Conservation (phyloP, 2,329 filamentous ascomycete genomes). For the Aspergillus sp. region DNA sequence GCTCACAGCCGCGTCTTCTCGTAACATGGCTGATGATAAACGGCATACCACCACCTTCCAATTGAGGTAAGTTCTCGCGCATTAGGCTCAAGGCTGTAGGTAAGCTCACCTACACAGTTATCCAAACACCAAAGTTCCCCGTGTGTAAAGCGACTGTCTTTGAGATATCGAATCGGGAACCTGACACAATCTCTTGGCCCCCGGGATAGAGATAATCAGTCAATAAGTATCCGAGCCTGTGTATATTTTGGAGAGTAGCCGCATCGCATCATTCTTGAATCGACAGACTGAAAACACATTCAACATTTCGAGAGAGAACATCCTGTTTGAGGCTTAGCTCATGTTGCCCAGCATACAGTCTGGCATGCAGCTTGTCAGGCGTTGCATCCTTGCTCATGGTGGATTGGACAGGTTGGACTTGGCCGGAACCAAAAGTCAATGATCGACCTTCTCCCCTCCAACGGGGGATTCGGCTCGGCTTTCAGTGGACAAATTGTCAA, state of each 20-base stretch:
- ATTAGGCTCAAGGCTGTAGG: not conserved
- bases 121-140: not conserved
- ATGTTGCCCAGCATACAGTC: not conserved
- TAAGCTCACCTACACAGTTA: not conserved
- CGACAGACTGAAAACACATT: not conserved
- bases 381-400: conserved; percentile 2
- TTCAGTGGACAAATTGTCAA: conserved; percentile 11
- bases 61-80: not conserved
- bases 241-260: no score
- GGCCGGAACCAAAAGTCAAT: conserved; percentile 14
- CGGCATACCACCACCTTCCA: not conserved
- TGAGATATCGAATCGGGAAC: no score
- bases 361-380: conserved; percentile 9
- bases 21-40: not conserved
- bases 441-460: conserved; percentile 18
- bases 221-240: not conserved
- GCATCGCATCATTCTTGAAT: not conserved
- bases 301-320: not conserved
- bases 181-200: not conserved
- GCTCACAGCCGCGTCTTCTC: not conserved
- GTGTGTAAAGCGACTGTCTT: not conserved
- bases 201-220: not conserved
- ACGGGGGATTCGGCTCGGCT: conserved; percentile 14
- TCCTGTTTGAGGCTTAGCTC: not conserved
- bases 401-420: conserved; percentile 13